Evolutionary conservation across 1,284 basidiomycete genomes (phyloP).

Genomic region (Rhodotorula sp.): DNA sequence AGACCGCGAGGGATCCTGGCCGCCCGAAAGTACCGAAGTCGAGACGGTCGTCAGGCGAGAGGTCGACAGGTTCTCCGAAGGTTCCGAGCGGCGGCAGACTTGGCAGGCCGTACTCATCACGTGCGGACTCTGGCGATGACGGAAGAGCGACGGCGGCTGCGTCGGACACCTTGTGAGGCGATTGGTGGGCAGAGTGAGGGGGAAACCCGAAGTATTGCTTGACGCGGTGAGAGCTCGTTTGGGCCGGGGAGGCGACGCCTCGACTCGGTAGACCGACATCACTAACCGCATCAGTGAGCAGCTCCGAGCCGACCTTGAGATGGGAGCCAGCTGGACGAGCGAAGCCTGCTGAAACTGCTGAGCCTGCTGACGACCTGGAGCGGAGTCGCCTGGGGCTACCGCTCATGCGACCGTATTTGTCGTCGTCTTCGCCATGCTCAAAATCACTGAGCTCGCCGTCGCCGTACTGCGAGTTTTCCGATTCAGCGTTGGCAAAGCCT

Average conservation of each 20-base stretch:
- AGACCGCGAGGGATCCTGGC: constrained; percentile 9
- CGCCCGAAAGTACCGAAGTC: constrained; percentile 7
- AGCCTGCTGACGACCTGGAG: too few relatives aligned
- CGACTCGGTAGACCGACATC: constrained; percentile 4
- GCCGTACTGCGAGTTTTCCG: constrained; percentile 13
- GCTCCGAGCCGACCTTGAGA: neutral
- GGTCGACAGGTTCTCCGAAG: too few relatives aligned
- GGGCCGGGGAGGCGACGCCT: neutral
- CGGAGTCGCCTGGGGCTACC: neutral
- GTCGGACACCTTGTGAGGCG: neutral
- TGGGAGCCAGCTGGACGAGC: neutral
- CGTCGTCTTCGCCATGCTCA: constrained; percentile 4
- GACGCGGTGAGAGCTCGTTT: neutral
- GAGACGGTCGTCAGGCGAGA: neutral
- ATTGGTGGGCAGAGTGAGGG: neutral
- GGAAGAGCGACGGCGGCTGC: neutral
- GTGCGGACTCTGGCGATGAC: constrained; percentile 4
- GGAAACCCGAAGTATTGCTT: constrained; percentile 24
- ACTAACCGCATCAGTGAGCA: constrained; percentile 14
- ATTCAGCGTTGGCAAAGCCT: neutral
- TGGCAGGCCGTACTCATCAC: neutral
- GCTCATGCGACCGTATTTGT: neutral
- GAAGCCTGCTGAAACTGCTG: neutral
- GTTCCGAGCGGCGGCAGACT: neutral
- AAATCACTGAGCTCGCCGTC: constrained; percentile 6